phyloP scores from a whole-genome alignment of 1,284 basidiomycete species.

The Cystobasidiaceae sp. region DNA sequence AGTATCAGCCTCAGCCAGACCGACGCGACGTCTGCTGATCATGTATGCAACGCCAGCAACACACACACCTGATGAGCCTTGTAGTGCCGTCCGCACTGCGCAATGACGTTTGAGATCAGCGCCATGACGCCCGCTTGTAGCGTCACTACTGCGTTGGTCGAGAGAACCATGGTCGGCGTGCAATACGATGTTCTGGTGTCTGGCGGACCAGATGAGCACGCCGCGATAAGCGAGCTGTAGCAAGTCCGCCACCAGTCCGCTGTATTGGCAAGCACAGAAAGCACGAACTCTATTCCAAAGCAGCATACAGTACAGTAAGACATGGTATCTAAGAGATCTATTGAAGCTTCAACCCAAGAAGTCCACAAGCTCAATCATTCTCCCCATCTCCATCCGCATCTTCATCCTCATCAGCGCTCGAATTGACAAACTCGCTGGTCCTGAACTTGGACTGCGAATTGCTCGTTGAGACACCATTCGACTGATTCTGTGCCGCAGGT shows the following conservation, averaged over 20 bases:
- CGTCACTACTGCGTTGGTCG: neutral
- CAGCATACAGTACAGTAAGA: no score
- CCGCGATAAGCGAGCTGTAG: no score
- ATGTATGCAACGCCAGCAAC: neutral
- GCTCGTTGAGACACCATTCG: no score
- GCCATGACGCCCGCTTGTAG: constrained; percentile 15
- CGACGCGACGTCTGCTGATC: neutral
- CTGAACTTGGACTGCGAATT: constrained; percentile 1
- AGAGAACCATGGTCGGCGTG: neutral
- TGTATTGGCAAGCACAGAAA: no score
- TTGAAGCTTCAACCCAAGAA: neutral
- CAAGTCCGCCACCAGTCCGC: neutral
- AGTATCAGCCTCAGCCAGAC: constrained; percentile 59
- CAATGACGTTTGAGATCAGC: constrained; percentile 16
- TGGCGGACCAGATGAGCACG: neutral
- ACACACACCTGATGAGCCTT: neutral
- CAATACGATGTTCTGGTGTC: neutral
- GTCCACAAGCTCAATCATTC: neutral
- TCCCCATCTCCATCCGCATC: neutral
- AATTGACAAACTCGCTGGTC: constrained; percentile 13
- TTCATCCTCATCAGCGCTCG: constrained; percentile 4
- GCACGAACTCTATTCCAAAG: no score
- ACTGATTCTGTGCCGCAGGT: neutral
- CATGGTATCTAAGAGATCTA: neutral
- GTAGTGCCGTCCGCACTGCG: no score